Conservation (phyloP, 2,329 filamentous ascomycete genomes). For the Didymella segeticola region DNA sequence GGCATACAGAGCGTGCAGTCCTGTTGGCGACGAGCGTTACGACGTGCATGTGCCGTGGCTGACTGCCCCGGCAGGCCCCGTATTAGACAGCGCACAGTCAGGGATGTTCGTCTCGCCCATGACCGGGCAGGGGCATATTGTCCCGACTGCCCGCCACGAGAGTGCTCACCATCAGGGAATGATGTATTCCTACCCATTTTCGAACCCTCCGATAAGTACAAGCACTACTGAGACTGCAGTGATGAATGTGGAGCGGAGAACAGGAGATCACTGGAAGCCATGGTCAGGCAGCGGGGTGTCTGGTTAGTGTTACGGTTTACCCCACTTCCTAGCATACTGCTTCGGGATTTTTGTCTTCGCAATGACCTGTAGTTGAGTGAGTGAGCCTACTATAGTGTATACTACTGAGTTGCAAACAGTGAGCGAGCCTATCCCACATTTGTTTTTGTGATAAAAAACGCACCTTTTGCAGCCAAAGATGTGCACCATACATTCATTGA, state of each 20-base stretch:
- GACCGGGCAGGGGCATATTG: background rate
- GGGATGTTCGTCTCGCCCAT: conserved; percentile 1
- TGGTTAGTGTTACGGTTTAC: background rate
- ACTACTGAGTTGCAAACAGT: background rate
- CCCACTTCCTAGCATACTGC: background rate
- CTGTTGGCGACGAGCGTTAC: background rate
- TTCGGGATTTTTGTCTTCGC: background rate
- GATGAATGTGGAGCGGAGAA: conserved; percentile 6
- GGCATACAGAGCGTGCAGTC: background rate
- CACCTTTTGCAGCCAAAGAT: background rate
- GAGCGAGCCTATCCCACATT: background rate
- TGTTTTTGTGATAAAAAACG: background rate
- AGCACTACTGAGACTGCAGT: background rate
- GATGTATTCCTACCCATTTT: background rate
- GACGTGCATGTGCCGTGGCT: conserved; percentile 6
- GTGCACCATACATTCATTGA: background rate
- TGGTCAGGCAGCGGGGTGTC: conserved; percentile 5
- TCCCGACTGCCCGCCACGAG: background rate
- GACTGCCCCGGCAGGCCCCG: background rate
- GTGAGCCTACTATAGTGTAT: background rate
- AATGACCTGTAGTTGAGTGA: background rate
- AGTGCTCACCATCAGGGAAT: conserved; percentile 3
- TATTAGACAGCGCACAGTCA: background rate
- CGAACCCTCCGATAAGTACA: background rate
- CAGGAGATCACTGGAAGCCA: conserved; percentile 10